A percentile compares a stretch with the other conserved stretches of the same genome.
Conservation (phyloP, 176 grass and related monocot species). For the Carex littledalei region DNA sequence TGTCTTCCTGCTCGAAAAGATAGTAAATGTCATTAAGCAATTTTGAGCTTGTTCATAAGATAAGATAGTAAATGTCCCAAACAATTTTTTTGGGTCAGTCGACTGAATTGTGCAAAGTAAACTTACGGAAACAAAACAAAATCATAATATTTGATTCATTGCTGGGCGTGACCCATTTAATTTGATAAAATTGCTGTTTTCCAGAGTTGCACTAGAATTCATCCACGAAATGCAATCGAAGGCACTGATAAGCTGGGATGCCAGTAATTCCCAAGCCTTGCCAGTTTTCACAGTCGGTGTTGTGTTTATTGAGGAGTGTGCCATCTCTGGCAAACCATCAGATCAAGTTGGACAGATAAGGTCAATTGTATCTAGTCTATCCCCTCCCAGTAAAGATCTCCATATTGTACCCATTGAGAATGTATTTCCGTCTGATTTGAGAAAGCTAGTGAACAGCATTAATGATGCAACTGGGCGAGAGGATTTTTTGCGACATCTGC, state of each 20-base stretch:
- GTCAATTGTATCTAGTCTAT: constrained; percentile 38
- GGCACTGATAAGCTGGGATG: constrained; percentile 66
- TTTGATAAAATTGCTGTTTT: neutral
- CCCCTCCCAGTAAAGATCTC: constrained; percentile 34
- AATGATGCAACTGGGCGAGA: constrained; percentile 73
- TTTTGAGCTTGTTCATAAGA: neutral
- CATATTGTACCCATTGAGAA: constrained; percentile 45
- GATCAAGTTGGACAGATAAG: constrained; percentile 38
- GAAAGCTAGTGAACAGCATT: constrained; percentile 37
- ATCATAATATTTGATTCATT: neutral
- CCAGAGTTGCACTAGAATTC: constrained; percentile 77
- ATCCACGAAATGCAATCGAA: constrained; percentile 78
- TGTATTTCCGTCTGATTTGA: constrained; percentile 38
- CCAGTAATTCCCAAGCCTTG: constrained; percentile 71
- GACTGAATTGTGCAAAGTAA: neutral
- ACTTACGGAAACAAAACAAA: neutral
- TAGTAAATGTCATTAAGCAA: neutral
- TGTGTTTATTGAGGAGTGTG: constrained; percentile 62
- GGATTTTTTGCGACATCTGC: constrained; percentile 54
- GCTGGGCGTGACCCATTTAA: neutral
- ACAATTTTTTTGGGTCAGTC: neutral
- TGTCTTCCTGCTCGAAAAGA: too few relatives aligned
- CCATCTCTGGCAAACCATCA: constrained; percentile 3
- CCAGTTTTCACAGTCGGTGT: constrained; percentile 57
- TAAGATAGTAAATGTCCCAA: neutral